A percentile compares a stretch with the other conserved stretches of the same genome.
phyloP scores from a whole-genome alignment of 73 alveolate genomes.

The Symbiodinium natans region DNA sequence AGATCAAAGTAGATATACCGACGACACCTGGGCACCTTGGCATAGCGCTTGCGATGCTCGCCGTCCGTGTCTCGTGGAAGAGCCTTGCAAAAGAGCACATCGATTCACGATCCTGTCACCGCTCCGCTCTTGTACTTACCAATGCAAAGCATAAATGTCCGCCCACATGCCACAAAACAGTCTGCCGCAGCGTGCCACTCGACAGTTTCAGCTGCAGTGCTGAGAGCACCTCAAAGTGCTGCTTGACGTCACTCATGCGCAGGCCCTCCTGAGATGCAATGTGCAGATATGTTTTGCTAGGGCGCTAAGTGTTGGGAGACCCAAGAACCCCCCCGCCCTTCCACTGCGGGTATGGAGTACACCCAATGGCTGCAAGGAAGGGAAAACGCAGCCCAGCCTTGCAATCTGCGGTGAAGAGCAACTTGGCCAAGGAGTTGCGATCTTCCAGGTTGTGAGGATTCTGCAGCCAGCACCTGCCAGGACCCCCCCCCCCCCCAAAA shows the following conservation, averaged over 20 bases:
- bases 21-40: no score
- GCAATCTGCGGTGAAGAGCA: conserved; percentile 75
- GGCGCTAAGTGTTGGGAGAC: no score
- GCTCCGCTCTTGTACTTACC: background rate
- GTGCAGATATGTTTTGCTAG: background rate
- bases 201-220: no score
- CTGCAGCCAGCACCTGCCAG: conserved; percentile 48
- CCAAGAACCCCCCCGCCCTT: no score
- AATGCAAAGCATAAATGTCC: no score
- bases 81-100: conserved; percentile 4
- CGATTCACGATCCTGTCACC: background rate
- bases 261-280: background rate
- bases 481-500: no score
- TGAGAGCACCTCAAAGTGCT: background rate
- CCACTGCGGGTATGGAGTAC: no score
- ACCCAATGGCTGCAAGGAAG: no score
- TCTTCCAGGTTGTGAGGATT: conserved; percentile 54
- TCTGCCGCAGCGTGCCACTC: no score
- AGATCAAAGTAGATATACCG: no score
- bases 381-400: background rate
- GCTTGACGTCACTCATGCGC: conserved; percentile 1
- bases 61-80: conserved; percentile 16
- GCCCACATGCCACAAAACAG: background rate
- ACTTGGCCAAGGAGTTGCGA: conserved; percentile 81
- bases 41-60: conserved; percentile 72